These are phyloP conservation scores for Colletotrichum truncatum DNA, from an alignment of 2,329 filamentous ascomycete genomes.

Conservation along the genomic window DNA sequence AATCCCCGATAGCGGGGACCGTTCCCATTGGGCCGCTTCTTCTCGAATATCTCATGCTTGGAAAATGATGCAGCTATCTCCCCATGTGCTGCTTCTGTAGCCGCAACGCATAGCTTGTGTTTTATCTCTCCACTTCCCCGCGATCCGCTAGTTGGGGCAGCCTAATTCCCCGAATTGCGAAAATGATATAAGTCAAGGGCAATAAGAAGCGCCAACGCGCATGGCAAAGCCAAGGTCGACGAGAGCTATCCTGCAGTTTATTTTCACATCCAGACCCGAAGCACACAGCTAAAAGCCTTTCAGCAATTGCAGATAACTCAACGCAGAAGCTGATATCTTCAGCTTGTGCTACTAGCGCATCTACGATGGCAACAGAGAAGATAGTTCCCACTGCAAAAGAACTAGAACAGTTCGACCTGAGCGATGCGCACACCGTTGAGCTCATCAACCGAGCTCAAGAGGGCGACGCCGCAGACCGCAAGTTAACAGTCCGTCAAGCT, in stretches of 20 bases:
- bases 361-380: not conserved
- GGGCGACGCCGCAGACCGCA: slow-evolving; percentile 28
- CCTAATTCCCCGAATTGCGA: not conserved
- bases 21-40: not conserved
- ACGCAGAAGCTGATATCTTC: not conserved
- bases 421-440: not conserved
- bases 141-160: not conserved
- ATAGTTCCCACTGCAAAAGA: not conserved
- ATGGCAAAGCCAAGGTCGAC: too few relatives aligned
- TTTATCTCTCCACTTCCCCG: not conserved
- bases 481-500: slow-evolving; percentile 36
- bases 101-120: not conserved
- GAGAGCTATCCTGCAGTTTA: not conserved
- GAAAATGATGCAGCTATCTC: not conserved
- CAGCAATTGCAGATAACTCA: fast-evolving
- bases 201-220: not conserved
- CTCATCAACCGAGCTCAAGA: slow-evolving; percentile 4
- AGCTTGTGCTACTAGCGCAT: too few relatives aligned
- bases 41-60: not conserved
- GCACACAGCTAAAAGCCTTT: not conserved
- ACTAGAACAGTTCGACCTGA: not conserved
- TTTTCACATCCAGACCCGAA: not conserved
- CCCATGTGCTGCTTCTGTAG: not conserved
- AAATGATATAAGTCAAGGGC: not conserved
- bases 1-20: not conserved